A percentile compares a stretch with the other conserved stretches of the same genome.
These are phyloP conservation scores for Uronychia binucleata DNA, from an alignment of 73 alveolate species.

Conservation along the genomic window DNA sequence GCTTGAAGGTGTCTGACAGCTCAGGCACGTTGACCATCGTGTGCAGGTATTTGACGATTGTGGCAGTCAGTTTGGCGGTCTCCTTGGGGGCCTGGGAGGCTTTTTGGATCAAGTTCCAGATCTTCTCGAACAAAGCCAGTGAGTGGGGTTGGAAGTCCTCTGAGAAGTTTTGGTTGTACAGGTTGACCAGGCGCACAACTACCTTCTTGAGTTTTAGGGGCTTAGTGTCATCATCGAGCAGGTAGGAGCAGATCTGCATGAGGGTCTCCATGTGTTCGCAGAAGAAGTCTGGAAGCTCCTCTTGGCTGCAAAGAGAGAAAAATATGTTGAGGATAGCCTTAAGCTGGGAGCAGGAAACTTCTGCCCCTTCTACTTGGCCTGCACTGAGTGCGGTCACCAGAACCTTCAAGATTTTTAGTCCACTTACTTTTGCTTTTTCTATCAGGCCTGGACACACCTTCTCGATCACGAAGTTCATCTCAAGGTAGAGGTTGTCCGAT, in stretches of 20 bases:
- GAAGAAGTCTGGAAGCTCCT: conserved; percentile 57
- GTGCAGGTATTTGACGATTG: conserved; percentile 22
- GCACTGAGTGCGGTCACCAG: not conserved
- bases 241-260: conserved; percentile 14
- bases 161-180: conserved; percentile 13
- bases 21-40: not conserved
- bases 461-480: conserved; percentile 45
- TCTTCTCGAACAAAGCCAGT: not conserved
- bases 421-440: conserved; percentile 17
- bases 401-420: not conserved
- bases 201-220: not conserved
- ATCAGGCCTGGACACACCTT: conserved; percentile 5
- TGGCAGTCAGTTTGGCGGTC: conserved; percentile 29
- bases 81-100: conserved; percentile 7
- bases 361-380: conserved; percentile 14
- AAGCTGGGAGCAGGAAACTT: conserved; percentile 8
- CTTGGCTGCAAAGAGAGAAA: conserved; percentile 29
- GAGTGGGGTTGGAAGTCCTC: conserved; percentile 7
- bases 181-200: conserved; percentile 30
- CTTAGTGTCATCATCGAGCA: conserved; percentile 12
- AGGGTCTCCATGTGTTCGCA: conserved; percentile 19
- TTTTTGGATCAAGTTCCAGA: conserved; percentile 42
- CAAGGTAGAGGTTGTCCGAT: conserved; percentile 49
- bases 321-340: conserved; percentile 31
- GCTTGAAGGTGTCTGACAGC: conserved; percentile 4